Evolutionary conservation across 805 yeast genomes (phyloP), one percentile per base, ranked within the genome.

Genomic region (Metahyphopichia silvanorum): DNA sequence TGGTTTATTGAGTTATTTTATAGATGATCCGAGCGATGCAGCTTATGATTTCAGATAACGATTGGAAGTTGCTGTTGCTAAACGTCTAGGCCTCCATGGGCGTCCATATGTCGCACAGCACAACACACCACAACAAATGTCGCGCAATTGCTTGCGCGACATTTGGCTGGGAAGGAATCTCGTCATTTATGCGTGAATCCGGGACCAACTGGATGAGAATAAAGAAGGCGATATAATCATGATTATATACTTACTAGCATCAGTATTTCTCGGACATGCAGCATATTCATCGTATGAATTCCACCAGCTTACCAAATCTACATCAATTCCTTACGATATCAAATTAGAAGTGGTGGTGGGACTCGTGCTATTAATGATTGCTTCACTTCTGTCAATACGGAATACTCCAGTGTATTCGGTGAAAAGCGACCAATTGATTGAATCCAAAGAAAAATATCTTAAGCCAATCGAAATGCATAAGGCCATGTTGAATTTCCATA

Each of bases 281-380:
- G 77, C 71, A 1, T 75, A 72, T 41, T 76, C 81, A 5, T 66
- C 80, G 2, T 71, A 67, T 40, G 79, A 76, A 44, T 66, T 64
- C 52, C 69, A 69, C 44, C 70, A 67, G 44, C 51, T 66, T 21
- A 34, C 50, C 16, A 52, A 65, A 40, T 31, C 49, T 38, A 14
- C 25, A 38, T 23, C 28, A 5, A 34, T 45, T 9, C 77, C 78
- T 2, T 30, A 49, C 5, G 82, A 76, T 46, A 66, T 82, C 16
- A 49, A 62, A 20, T 31, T 74, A 12, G 87, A 82, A 48, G 65
- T 76, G 1, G 29, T 66, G 2, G 23, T 72, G 4, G 81, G 80
- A 2, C 57, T 77, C 5, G 36, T 68, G 2, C 26, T 76, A 11
- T 45, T 74, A 5, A 41, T 71, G 11, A 39, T 64, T 14, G 75